Conservation (phyloP, 306 rosid species). For the Fragaria ananassa region DNA sequence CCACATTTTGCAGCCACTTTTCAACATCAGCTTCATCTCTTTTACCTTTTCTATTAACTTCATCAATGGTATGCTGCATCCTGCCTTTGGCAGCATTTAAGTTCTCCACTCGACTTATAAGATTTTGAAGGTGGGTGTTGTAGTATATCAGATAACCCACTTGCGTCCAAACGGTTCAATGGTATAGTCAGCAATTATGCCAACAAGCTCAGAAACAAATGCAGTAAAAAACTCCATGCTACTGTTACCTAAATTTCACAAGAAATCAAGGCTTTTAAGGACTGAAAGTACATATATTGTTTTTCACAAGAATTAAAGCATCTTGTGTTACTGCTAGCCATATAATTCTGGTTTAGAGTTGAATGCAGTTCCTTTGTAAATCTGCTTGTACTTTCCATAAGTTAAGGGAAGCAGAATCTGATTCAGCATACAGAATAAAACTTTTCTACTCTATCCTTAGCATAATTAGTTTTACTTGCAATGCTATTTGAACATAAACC, state of each 20-base stretch:
- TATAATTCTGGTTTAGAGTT: not conserved
- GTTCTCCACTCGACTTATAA: not conserved
- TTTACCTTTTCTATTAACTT: slow-evolving; percentile 17
- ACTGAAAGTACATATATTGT: not conserved
- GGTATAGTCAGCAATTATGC: slow-evolving; percentile 1
- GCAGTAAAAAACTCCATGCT: not conserved
- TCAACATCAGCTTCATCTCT: not conserved
- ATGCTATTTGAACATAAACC: not conserved
- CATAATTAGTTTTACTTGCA: not conserved
- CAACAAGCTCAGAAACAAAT: not conserved
- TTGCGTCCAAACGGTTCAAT: slow-evolving; percentile 12
- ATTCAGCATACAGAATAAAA: not conserved
- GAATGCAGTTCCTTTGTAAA: not conserved
- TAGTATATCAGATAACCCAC: slow-evolving; percentile 16
- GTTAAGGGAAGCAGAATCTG: not conserved
- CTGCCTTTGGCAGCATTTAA: not conserved
- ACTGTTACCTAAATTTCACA: not conserved
- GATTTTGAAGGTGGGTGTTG: slow-evolving; percentile 6
- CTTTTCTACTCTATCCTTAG: not conserved
- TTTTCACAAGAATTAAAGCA: not conserved
- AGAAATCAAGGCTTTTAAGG: not conserved
- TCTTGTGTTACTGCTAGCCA: not conserved
- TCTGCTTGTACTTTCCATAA: not conserved
- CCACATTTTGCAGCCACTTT: slow-evolving; percentile 6
- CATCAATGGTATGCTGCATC: not conserved